Conservation (phyloP, 1,284 basidiomycete species). For the Tilletia caries region DNA sequence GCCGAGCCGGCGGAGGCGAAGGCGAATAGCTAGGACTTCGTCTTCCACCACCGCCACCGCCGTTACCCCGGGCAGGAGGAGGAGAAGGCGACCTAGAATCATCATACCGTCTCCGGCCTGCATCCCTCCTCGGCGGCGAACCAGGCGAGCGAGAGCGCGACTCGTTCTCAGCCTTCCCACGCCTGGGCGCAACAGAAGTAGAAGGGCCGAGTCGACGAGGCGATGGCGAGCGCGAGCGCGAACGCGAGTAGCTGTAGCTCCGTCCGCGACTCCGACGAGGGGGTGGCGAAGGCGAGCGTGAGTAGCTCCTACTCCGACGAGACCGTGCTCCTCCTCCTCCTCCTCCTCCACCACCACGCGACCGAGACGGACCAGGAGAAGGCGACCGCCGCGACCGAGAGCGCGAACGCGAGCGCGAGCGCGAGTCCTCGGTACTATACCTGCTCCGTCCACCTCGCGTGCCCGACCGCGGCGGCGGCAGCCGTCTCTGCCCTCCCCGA, state of each 20-base stretch:
- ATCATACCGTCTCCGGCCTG: not conserved
- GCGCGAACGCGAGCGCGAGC: constrained; percentile 4
- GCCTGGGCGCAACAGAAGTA: too few relatives aligned
- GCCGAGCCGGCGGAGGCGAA: not conserved
- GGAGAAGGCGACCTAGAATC: not conserved
- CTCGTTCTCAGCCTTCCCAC: too few relatives aligned
- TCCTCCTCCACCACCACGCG: constrained; percentile 23
- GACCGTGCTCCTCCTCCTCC: not conserved
- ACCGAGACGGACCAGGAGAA: constrained; percentile 34
- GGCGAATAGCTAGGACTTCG: not conserved
- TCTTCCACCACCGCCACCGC: not conserved
- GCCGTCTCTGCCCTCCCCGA: constrained; percentile 7
- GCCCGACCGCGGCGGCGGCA: not conserved
- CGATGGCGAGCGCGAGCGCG: not conserved
- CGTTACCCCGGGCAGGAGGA: not conserved
- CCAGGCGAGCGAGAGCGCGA: not conserved
- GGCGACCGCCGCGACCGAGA: constrained; percentile 21
- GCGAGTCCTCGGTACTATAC: not conserved
- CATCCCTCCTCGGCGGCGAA: not conserved
- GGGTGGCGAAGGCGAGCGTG: constrained; percentile 16
- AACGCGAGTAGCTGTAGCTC: constrained; percentile 5
- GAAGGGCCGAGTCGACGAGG: not conserved
- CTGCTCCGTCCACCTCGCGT: constrained; percentile 3
- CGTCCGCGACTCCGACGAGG: constrained; percentile 9
- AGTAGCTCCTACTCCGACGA: not conserved